Evolutionary conservation across 352 stramenopile genomes (phyloP), one percentile per base, ranked within the genome.

Genomic region (Pythium brassicae): DNA sequence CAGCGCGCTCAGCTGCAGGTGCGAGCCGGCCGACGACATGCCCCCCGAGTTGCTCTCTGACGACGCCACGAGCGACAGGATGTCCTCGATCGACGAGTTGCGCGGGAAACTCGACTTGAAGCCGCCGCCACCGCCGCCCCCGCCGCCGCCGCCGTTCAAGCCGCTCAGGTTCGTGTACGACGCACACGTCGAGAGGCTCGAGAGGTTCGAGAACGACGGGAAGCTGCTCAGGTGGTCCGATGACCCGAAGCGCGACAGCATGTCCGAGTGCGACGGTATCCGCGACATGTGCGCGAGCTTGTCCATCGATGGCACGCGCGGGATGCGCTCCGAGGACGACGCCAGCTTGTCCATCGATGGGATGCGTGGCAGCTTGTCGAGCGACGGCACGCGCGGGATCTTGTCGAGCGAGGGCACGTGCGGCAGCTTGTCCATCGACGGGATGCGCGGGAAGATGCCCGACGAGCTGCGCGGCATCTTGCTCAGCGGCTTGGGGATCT

Each of bases 81-180:
- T 94, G 55, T 94, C 84, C 56, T 94, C 84, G 43, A 94, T 91
- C 15, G 84, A 94, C 22, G 84, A 94, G 63, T 93, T 93, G 29
- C 83, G 83, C 17, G 83, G 83, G 51, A 93, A 89, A 5, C 66
- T 59, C 44, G 73, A 76, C 50, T 75, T 82, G 57, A 72, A 72
- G 4, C 50, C 53, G 11, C 66, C 60, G 7, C 34, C 35, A 1
- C 48, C 53, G 11, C 66, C 60, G 7, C 34, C 35, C 1, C 48
- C 62, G 0, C 69, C 68, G 50, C 66, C 87, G 29, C 48, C 50
- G 10, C 65, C 62, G 48, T 63, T 67, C 22, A 94, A 62, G 0
- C 69, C 68, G 50, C 68, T 89, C 19, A 94, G 61, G 55, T 92
- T 94, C 53, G 86, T 81, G 59, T 81, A 92, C 29, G 84, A 94